Evolutionary conservation across 345 rosid species (phyloP).

Genomic region (Eucalyptus polyanthemos): DNA sequence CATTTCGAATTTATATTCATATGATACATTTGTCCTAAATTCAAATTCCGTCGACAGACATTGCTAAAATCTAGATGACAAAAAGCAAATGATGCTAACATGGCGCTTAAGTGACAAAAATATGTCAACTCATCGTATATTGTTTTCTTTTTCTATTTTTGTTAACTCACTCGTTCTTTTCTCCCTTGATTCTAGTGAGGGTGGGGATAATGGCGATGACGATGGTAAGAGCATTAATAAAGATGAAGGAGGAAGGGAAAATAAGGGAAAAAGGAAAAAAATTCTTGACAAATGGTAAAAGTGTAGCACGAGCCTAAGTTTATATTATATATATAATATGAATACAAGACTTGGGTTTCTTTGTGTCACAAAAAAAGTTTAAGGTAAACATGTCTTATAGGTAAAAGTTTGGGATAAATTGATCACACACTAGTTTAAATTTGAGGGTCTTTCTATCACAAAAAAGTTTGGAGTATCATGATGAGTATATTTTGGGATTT

Average conservation of each 20-base stretch:
- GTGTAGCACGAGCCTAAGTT: not conserved
- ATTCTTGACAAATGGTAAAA: not conserved
- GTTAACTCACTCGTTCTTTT: no score
- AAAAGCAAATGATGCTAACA: not conserved
- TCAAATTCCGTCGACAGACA: rapidly evolving
- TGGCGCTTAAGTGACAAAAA: not conserved
- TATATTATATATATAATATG: no score
- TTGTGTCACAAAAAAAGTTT: no score
- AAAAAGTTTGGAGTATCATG: not conserved
- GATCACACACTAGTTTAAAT: no score
- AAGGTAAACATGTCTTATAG: rapidly evolving
- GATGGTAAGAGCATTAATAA: no score
- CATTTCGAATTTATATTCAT: not conserved
- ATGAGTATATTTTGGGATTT: not conserved
- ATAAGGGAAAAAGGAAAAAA: no score
- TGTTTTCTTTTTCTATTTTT: no score
- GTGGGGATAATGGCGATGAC: not conserved
- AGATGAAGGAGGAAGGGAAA: not conserved
- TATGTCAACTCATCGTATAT: not conserved
- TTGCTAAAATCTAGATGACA: not conserved
- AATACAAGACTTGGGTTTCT: not conserved
- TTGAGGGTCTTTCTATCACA: not conserved
- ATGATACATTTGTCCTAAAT: no score
- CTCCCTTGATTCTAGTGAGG: not conserved
- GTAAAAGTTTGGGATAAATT: no score